A percentile compares a stretch with the other conserved stretches of the same genome.
Evolutionary conservation across 1,284 basidiomycete species (phyloP).

Genomic region (Laetiporus sulphureus): DNA sequence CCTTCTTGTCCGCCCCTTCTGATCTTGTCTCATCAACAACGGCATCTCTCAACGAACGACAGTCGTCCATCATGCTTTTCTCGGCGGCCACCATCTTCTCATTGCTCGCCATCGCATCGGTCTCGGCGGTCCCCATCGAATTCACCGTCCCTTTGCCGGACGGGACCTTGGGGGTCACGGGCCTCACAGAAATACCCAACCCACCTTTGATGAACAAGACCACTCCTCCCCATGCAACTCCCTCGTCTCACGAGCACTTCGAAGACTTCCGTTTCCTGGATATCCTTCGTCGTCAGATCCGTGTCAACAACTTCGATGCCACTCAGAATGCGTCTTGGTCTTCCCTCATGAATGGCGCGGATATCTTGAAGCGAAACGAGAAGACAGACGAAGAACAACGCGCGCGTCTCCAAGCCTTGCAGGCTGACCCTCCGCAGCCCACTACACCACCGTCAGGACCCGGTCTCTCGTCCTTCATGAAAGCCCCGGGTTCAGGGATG

Average conservation of each 20-base stretch:
- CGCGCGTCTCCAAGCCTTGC: neutral
- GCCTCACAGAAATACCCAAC: conserved; percentile 14
- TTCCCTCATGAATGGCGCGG: neutral
- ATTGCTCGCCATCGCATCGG: too few relatives aligned
- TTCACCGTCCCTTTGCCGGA: too few relatives aligned
- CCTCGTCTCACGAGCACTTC: neutral
- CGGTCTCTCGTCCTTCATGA: conserved; percentile 1
- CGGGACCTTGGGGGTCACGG: too few relatives aligned
- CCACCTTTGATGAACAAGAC: neutral
- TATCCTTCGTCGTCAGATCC: conserved; percentile 6
- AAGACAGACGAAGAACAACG: conserved; percentile 1
- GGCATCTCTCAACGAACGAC: too few relatives aligned
- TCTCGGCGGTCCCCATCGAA: too few relatives aligned
- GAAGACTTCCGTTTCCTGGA: neutral
- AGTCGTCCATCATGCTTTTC: too few relatives aligned
- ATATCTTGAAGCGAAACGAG: neutral
- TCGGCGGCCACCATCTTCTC: too few relatives aligned
- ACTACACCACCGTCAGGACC: neutral
- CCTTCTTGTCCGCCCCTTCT: too few relatives aligned
- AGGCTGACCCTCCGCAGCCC: neutral
- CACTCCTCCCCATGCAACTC: neutral
- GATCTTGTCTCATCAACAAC: too few relatives aligned
- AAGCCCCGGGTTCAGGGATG: conserved; percentile 3
- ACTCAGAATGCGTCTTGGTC: conserved; percentile 2
- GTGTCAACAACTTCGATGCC: conserved; percentile 5